Evolutionary conservation across 169 alveolate species (phyloP).

Genomic region (Cryptosporidium ubiquitum): DNA sequence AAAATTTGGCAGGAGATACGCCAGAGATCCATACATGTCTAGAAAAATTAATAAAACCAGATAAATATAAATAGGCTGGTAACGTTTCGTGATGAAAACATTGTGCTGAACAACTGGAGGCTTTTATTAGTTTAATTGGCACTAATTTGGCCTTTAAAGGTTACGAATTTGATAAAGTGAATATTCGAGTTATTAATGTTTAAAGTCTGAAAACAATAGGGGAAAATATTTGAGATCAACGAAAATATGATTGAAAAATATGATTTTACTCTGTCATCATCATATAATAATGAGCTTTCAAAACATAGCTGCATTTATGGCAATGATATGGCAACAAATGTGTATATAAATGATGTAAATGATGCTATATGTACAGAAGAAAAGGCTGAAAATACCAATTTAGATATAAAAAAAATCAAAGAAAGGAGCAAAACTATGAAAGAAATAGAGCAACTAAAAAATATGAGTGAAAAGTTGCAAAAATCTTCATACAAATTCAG

Average conservation of each 20-base stretch:
- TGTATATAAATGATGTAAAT: neutral
- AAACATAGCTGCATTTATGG: neutral
- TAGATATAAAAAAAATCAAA: neutral
- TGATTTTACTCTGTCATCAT: neutral
- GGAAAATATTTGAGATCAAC: neutral
- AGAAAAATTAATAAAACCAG: neutral
- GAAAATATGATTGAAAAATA: conserved; percentile 12
- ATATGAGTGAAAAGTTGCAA: conserved; percentile 34
- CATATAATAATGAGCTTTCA: neutral
- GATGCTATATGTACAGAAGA: neutral
- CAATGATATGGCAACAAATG: neutral
- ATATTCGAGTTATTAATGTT: neutral
- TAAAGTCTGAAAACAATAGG: neutral
- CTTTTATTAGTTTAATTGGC: neutral
- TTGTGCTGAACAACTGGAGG: neutral
- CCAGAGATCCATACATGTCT: conserved; percentile 27
- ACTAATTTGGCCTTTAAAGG: neutral
- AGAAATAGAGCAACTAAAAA: neutral
- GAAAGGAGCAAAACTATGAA: neutral
- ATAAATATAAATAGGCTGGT: neutral
- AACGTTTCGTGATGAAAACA: neutral
- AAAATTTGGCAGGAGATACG: conserved; percentile 53
- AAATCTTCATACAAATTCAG: conserved; percentile 49
- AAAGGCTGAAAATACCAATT: neutral
- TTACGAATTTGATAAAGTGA: neutral